Evolutionary conservation across 768 basidiomycete genomes (phyloP).

Genomic region (Pholiota molesta): DNA sequence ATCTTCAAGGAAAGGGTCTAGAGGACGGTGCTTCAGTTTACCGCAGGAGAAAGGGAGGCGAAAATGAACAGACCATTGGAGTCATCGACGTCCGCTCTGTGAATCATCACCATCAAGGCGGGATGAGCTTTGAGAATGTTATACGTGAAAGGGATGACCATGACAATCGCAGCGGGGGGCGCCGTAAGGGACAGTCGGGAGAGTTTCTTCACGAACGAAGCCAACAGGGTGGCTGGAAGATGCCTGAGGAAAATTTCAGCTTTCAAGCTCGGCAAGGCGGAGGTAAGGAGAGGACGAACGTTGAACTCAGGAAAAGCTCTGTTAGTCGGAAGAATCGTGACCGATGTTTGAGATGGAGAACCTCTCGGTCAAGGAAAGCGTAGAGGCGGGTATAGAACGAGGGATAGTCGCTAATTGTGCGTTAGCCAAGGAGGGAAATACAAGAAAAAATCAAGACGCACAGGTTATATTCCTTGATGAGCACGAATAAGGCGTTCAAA

Average conservation of each 20-base stretch:
- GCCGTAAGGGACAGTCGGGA: conserved; percentile 82
- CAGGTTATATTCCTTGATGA: conserved; percentile 95
- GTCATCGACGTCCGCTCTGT: conserved; percentile 52
- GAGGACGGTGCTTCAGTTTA: background rate
- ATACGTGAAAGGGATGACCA: conserved; percentile 92
- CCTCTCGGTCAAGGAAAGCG: conserved; percentile 82
- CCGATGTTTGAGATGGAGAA: conserved; percentile 90
- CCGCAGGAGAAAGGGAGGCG: background rate
- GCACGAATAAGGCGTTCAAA: conserved; percentile 86
- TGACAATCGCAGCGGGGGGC: conserved; percentile 88
- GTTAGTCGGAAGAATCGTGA: conserved; percentile 93
- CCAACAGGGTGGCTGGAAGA: conserved; percentile 87
- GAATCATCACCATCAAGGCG: conserved; percentile 91
- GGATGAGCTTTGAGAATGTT: conserved; percentile 93
- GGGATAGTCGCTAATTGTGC: conserved; percentile 80
- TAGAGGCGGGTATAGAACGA: conserved; percentile 94
- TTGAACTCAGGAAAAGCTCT: conserved; percentile 89
- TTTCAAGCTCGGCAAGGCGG: conserved; percentile 1
- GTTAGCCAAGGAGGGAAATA: conserved; percentile 1
- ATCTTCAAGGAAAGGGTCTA: conserved; percentile 67
- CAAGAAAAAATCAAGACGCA: conserved; percentile 27
- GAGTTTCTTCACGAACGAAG: conserved; percentile 93
- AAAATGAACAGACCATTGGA: conserved; percentile 34
- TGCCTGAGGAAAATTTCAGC: conserved; percentile 47
- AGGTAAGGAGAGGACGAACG: conserved; percentile 52